These are phyloP conservation scores for Boletellus dicymbophilus DNA, from an alignment of 1,284 basidiomycete genomes.

Conservation along the genomic window DNA sequence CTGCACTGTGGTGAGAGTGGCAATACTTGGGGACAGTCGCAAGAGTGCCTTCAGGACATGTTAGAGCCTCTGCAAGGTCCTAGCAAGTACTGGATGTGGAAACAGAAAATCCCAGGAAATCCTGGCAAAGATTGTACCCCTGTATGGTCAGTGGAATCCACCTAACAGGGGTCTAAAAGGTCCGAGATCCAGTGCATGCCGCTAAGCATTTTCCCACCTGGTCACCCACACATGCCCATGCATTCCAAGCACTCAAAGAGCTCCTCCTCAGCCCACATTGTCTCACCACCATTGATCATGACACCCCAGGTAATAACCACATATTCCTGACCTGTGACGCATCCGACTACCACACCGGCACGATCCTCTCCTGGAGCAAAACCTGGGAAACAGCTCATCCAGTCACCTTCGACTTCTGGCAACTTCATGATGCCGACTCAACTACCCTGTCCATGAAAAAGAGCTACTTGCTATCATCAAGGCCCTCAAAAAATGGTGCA, in stretches of 20 bases:
- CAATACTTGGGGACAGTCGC: too few species aligned
- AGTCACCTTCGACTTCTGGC: conserved; percentile 35
- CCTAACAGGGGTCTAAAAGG: too few species aligned
- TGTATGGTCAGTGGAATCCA: too few species aligned
- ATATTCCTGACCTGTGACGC: conserved; percentile 42
- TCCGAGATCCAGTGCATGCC: too few species aligned
- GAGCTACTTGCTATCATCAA: conserved; percentile 38
- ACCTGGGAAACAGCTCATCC: conserved; percentile 32
- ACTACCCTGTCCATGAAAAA: conserved; percentile 41
- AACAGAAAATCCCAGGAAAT: too few species aligned
- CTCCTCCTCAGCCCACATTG: conserved; percentile 29
- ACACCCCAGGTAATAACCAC: conserved; percentile 27
- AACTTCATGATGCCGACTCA: conserved; percentile 34
- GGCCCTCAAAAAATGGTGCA: conserved; percentile 37
- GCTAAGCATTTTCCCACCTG: too few species aligned
- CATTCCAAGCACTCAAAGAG: conserved; percentile 39
- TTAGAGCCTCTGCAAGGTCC: too few species aligned
- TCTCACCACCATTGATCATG: conserved; percentile 26
- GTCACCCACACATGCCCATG: too few species aligned
- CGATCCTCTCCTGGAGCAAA: conserved; percentile 32
- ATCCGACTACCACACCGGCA: conserved; percentile 33
- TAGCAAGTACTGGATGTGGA: too few species aligned
- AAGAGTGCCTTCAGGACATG: too few species aligned
- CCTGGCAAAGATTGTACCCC: too few species aligned
- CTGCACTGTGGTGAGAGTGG: too few species aligned